phyloP scores from a whole-genome alignment of 1,139 yeast species.

The Magnusiomyces fungicola region DNA sequence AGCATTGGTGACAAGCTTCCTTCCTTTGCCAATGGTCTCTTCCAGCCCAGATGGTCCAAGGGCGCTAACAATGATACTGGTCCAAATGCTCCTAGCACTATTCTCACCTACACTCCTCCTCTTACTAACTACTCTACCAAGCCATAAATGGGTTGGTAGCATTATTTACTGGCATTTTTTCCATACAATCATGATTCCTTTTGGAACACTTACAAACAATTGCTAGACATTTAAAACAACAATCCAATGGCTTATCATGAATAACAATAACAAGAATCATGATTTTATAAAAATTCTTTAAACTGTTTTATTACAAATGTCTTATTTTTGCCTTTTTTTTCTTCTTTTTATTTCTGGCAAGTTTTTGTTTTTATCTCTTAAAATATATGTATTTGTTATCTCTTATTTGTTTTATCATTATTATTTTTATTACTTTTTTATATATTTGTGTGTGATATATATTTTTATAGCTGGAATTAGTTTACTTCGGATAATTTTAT shows the following conservation, averaged over 20 bases:
- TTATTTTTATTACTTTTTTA: neutral
- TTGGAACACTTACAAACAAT: too few relatives aligned
- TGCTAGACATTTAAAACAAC: too few relatives aligned
- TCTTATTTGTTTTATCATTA: neutral
- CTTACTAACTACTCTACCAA: slow-evolving; percentile 22
- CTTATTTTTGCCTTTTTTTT: neutral
- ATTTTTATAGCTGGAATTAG: too few relatives aligned
- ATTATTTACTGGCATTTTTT: too few relatives aligned
- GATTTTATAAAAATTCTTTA: too few relatives aligned
- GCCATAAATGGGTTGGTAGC: too few relatives aligned
- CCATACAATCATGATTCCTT: too few relatives aligned
- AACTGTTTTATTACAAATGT: neutral
- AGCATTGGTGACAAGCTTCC: slow-evolving; percentile 25
- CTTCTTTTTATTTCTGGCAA: neutral
- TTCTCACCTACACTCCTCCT: slow-evolving; percentile 29
- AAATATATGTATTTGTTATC: neutral
- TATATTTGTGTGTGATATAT: too few relatives aligned
- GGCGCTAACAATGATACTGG: slow-evolving; percentile 76
- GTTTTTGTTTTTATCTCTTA: neutral
- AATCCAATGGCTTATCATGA: too few relatives aligned
- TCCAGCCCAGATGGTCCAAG: slow-evolving; percentile 66
- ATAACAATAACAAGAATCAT: too few relatives aligned
- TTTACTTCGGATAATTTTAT: too few relatives aligned
- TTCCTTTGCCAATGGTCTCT: slow-evolving; percentile 58
- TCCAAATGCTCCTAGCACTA: slow-evolving; percentile 25